Percentiles rank a stretch among this genome's conserved stretches.
phyloP scores from a whole-genome alignment of 495 filamentous ascomycete species.

The Aspergillus egyptiacus region DNA sequence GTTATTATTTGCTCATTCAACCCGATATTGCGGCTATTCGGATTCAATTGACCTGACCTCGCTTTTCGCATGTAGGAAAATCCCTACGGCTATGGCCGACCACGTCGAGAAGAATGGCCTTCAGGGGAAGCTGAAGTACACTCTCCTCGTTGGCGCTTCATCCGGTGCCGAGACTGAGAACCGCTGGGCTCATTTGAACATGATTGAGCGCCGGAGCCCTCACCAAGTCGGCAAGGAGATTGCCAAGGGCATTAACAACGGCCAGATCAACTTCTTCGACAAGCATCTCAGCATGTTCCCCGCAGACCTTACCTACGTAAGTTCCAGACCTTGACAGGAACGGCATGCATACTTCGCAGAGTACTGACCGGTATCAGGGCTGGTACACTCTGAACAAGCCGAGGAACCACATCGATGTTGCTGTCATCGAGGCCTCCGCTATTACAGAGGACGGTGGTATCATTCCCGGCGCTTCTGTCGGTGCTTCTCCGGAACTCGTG shows the following conservation, averaged over 20 bases:
- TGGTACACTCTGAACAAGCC: slow-evolving; percentile 76
- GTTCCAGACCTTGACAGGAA: slow-evolving; percentile 20
- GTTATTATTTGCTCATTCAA: too few relatives aligned
- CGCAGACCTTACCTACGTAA: slow-evolving; percentile 73
- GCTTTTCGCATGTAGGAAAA: slow-evolving; percentile 50
- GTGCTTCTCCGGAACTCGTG: slow-evolving; percentile 78
- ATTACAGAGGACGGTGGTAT: slow-evolving; percentile 93
- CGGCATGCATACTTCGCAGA: background rate
- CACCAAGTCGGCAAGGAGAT: slow-evolving; percentile 93
- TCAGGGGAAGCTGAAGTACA: slow-evolving; percentile 78
- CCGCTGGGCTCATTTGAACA: slow-evolving; percentile 77
- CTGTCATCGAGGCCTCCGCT: slow-evolving; percentile 79
- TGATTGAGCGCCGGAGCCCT: slow-evolving; percentile 80
- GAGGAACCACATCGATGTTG: slow-evolving; percentile 70
- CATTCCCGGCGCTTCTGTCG: slow-evolving; percentile 81
- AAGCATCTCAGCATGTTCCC: slow-evolving; percentile 93
- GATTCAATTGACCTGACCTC: slow-evolving; percentile 9
- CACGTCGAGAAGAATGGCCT: slow-evolving; percentile 86
- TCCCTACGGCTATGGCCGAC: slow-evolving; percentile 78
- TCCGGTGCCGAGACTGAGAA: slow-evolving; percentile 89
- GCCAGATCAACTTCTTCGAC: slow-evolving; percentile 87
- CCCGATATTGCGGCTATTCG: too few relatives aligned
- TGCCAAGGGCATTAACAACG: slow-evolving; percentile 83
- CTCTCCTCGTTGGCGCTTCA: slow-evolving; percentile 81
- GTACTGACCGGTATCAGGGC: slow-evolving; percentile 42